Conservation (phyloP, 1,284 basidiomycete genomes). For the Apiotrichum gamsii region DNA sequence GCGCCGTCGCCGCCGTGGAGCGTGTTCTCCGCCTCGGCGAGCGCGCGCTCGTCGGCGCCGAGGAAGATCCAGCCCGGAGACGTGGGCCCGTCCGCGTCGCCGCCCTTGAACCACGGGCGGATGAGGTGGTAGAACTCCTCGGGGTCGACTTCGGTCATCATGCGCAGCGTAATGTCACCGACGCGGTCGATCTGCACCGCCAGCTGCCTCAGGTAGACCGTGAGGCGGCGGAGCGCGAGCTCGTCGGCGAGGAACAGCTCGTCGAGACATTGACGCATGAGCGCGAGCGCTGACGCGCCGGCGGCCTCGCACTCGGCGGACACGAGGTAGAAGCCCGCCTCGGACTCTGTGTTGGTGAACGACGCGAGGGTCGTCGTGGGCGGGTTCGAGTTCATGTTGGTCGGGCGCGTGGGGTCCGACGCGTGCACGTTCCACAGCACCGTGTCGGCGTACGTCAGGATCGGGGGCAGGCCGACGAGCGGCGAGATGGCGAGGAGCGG, state of each 20-base stretch:
- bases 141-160: constrained; percentile 70
- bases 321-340: constrained; percentile 81
- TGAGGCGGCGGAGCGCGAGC: constrained; percentile 66
- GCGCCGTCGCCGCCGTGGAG: constrained; percentile 19
- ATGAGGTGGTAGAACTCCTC: constrained; percentile 75
- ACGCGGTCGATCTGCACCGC: constrained; percentile 63
- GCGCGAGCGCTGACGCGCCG: constrained; percentile 74
- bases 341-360: constrained; percentile 78
- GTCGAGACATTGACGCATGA: constrained; percentile 86
- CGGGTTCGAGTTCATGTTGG: constrained; percentile 53
- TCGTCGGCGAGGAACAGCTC: constrained; percentile 84
- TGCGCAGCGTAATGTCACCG: constrained; percentile 56
- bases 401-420: constrained; percentile 53
- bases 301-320: constrained; percentile 85
- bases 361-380: constrained; percentile 55
- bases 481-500: constrained; percentile 71
- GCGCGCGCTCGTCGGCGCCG: constrained; percentile 54
- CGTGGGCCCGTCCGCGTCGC: constrained; percentile 59
- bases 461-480: constrained; percentile 75
- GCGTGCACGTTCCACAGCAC: constrained; percentile 79
- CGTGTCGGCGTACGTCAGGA: constrained; percentile 88
- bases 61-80: constrained; percentile 73
- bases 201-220: constrained; percentile 63
- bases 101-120: constrained; percentile 87
- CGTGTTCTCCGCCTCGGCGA: constrained; percentile 49